Evolutionary conservation across 495 filamentous ascomycete genomes (phyloP).

Genomic region (Lineolata rhizophorae): DNA sequence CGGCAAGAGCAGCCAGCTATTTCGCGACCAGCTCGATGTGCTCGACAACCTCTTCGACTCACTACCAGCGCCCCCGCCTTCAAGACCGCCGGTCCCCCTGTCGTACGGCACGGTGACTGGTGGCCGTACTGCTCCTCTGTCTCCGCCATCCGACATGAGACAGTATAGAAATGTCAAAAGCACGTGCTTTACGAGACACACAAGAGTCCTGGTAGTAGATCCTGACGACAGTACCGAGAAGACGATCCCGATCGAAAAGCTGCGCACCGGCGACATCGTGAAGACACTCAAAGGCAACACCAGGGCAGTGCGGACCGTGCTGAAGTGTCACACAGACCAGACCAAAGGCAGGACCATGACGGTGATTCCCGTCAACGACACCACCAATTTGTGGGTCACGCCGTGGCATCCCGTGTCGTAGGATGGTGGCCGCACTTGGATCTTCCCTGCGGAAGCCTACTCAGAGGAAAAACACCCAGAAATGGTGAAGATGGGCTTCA

Average conservation of each 20-base stretch:
- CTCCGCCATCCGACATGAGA: not conserved
- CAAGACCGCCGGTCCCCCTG: no score
- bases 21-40: not conserved
- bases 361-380: not conserved
- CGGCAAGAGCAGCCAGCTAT: slow-evolving; percentile 1
- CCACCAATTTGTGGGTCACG: not conserved
- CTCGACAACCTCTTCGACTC: slow-evolving; percentile 2
- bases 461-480: not conserved
- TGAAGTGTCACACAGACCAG: no score
- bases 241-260: not conserved
- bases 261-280: not conserved
- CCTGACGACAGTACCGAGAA: no score
- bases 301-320: not conserved
- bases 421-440: not conserved
- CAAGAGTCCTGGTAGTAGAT: not conserved
- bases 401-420: slow-evolving; percentile 3
- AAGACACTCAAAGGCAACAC: slow-evolving; percentile 1
- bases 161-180: not conserved
- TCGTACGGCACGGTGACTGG: not conserved
- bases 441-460: not conserved
- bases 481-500: no score
- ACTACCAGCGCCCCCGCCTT: slow-evolving; percentile 3
- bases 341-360: not conserved
- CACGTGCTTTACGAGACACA: slow-evolving; percentile 1
- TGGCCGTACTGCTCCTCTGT: not conserved